Evolutionary conservation across 1,284 basidiomycete genomes (phyloP).

Genomic region (Blastosporella zonata): DNA sequence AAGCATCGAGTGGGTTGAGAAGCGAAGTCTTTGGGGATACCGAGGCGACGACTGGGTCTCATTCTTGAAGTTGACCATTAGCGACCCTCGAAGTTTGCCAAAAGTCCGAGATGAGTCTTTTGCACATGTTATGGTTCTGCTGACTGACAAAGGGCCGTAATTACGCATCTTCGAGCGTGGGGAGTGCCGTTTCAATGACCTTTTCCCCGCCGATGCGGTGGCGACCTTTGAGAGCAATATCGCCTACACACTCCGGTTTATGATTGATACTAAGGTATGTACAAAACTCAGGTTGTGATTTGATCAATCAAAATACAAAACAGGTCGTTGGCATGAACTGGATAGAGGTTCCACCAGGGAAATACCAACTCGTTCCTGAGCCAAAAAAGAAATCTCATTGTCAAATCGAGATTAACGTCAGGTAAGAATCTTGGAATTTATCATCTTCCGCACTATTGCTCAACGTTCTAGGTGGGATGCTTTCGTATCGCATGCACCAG

Average conservation of each 20-base stretch:
- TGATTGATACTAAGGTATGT: conserved; percentile 89
- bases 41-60: conserved; percentile 73
- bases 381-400: conserved; percentile 73
- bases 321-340: conserved; percentile 97
- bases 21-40: conserved; percentile 84
- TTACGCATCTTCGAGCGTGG: conserved; percentile 85
- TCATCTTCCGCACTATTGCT: conserved; percentile 5
- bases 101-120: conserved; percentile 85
- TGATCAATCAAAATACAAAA: conserved; percentile 2
- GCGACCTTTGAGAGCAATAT: conserved; percentile 93
- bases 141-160: conserved; percentile 13
- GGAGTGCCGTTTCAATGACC: conserved; percentile 69
- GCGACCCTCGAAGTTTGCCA: conserved; percentile 73
- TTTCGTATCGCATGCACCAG: conserved; percentile 85
- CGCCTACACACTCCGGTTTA: conserved; percentile 84
- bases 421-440: conserved; percentile 38
- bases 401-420: conserved; percentile 81
- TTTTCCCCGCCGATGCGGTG: conserved; percentile 57
- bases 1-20: conserved; percentile 60
- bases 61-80: conserved; percentile 82
- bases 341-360: conserved; percentile 85
- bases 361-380: conserved; percentile 62
- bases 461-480: conserved; percentile 61
- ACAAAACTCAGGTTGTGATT: not conserved
- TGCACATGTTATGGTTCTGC: not conserved